Evolutionary conservation across 768 basidiomycete species (phyloP).

Genomic region (Scleroderma bovista): DNA sequence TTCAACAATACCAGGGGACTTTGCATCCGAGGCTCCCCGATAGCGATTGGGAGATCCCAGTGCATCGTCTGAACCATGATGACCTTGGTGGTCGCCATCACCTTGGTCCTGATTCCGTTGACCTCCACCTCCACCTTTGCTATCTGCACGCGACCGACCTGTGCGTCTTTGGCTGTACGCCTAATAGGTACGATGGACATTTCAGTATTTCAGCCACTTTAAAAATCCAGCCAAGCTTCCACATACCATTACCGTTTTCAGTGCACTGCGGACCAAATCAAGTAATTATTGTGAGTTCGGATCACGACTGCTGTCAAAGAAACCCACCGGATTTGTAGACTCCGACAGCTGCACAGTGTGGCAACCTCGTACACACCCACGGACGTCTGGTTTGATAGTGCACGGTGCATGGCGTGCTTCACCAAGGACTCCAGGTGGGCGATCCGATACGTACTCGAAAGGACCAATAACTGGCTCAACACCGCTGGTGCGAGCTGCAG

Average conservation of each 20-base stretch:
- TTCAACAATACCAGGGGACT: constrained; percentile 23
- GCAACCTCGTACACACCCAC: constrained; percentile 95
- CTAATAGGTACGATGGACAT: constrained; percentile 30
- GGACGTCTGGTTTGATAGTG: constrained; percentile 76
- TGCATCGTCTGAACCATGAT: constrained; percentile 29
- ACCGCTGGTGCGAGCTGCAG: constrained; percentile 89
- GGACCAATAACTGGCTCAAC: constrained; percentile 77
- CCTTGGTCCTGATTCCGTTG: constrained; percentile 31
- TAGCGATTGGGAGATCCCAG: constrained; percentile 33
- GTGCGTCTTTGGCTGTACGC: constrained; percentile 74
- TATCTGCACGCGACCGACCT: constrained; percentile 43
- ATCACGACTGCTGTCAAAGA: constrained; percentile 13
- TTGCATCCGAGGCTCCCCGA: constrained; percentile 73
- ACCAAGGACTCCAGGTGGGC: constrained; percentile 70
- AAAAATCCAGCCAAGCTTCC: not conserved
- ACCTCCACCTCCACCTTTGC: constrained; percentile 37
- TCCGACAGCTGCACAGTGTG: constrained; percentile 82
- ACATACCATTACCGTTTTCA: constrained; percentile 80
- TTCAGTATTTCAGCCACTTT: constrained; percentile 1
- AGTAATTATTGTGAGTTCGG: constrained; percentile 2
- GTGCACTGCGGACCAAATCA: constrained; percentile 41
- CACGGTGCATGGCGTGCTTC: constrained; percentile 92
- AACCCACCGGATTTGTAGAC: constrained; percentile 81
- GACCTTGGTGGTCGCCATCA: constrained; percentile 33
- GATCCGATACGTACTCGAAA: constrained; percentile 80